These are phyloP conservation scores for Sergeia podlipaevii DNA, from an alignment of 208 protist genomes.

Conservation along the genomic window DNA sequence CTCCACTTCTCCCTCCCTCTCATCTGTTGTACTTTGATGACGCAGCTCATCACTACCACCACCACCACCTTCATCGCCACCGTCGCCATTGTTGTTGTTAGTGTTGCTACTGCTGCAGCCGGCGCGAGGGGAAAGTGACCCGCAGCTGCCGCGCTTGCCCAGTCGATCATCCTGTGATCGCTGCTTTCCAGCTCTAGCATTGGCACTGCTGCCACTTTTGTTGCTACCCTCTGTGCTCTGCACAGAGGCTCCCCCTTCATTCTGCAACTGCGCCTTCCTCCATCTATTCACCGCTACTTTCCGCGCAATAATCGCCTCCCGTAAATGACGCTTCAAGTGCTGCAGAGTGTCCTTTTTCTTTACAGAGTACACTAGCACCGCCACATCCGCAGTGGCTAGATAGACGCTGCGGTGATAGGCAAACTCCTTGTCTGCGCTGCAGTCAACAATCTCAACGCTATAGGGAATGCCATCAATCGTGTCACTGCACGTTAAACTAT, in stretches of 20 bases:
- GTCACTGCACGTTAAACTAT: constrained; percentile 34
- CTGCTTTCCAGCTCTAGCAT: background rate
- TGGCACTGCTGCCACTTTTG: background rate
- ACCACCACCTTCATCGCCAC: background rate
- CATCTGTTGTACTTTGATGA: no score
- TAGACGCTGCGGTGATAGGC: constrained; percentile 45
- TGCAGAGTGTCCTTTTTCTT: constrained; percentile 30
- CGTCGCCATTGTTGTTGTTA: background rate
- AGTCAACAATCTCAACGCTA: constrained; percentile 48
- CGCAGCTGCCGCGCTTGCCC: no score
- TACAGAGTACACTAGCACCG: constrained; percentile 68
- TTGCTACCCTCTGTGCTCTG: background rate
- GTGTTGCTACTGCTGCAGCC: constrained; percentile 13
- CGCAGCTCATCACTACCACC: no score
- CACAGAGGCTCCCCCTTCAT: background rate
- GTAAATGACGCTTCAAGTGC: constrained; percentile 21
- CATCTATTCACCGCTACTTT: constrained; percentile 4
- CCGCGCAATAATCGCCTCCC: constrained; percentile 33
- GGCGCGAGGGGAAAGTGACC: constrained; percentile 6
- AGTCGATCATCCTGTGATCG: no score
- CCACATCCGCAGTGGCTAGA: constrained; percentile 36
- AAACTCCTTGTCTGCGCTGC: constrained; percentile 38
- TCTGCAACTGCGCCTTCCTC: background rate
- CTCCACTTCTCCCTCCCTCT: no score
- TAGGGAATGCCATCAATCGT: constrained; percentile 28